Evolutionary conservation across 192 early-diverging fungal species (phyloP), one percentile per base, ranked within the genome.

Genomic region (Geranomyces michiganensis): DNA sequence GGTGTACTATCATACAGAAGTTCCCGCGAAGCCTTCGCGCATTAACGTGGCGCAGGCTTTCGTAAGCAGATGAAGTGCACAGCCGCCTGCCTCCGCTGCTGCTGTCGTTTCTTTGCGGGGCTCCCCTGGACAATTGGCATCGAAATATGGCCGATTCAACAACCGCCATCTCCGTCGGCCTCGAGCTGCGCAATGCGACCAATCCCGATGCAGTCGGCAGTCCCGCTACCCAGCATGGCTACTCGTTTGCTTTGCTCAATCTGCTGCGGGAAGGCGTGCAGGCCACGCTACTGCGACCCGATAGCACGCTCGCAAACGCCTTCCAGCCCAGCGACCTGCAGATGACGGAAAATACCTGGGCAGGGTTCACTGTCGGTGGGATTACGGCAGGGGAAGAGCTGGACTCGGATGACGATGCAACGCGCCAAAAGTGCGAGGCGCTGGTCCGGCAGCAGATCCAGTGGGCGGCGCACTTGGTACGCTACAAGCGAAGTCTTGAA

Each of bases 401-500:
- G 0, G 78, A 81, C 44, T 76, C 61, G 8, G 3, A 31, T 15
- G 65, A 76, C 55, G 55, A 24, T 14, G n/a, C 14, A 0, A 45
- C 67, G 30, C 67, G 63, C 1, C 24, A 68, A 45, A 56, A 53
- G 9, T 77, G 67, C 19, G 77, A 77, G 55, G 19, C 43, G 29
- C 61, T 81, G n/a, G 46, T 81, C 36, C 30, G 61, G 19, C 75
- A 72, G 59, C 72, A 93, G 78, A 67, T 87, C 19, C 78, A 87
- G 12, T 94, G 90, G 90, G 87, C 83, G 0, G 66, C 83, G 10
- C 91, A 94, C 76, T 63, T 94, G 26, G 36, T 41, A 41, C 36
- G 36, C 36, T 41, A 3, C 36, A 7, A 7, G 36, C 36, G 36
- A 41, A 10, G 36, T 41, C 36, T 41, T 7, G 36, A 41, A 41